These are phyloP conservation scores for Knoxia roxburghii DNA, from an alignment of 257 asterid genomes.

Conservation along the genomic window DNA sequence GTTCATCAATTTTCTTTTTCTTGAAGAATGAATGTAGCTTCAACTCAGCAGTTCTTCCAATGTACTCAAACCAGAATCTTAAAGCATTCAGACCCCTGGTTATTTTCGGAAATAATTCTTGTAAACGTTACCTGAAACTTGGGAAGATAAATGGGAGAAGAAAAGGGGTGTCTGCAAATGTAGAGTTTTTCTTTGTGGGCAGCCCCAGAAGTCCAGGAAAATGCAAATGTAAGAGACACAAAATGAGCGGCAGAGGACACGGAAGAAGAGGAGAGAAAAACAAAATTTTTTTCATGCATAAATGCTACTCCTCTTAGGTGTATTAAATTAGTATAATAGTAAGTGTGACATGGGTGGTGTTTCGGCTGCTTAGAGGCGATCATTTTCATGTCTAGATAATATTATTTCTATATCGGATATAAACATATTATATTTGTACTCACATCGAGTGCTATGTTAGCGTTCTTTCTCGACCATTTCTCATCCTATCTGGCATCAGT, in stretches of 20 bases:
- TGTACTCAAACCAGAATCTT: neutral
- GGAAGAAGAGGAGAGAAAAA: conserved; percentile 4
- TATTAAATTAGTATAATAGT: neutral
- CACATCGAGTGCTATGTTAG: no score
- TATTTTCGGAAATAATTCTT: neutral
- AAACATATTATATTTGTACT: no score
- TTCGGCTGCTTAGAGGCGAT: no score
- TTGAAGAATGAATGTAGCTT: conserved; percentile 10
- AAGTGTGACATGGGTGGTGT: no score
- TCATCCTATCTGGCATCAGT: no score
- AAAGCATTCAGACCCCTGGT: conserved; percentile 1
- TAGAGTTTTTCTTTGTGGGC: neutral
- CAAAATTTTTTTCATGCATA: conserved; percentile 2
- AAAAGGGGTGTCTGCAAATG: conserved; percentile 9
- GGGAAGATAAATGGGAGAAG: conserved; percentile 13
- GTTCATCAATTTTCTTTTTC: conserved; percentile 15
- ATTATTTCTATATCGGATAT: no score
- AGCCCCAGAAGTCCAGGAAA: conserved; percentile 9
- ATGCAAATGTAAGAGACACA: neutral
- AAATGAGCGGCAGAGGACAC: conserved; percentile 4
- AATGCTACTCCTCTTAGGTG: neutral
- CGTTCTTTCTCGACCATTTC: no score
- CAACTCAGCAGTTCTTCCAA: conserved; percentile 1
- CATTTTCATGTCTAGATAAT: no score
- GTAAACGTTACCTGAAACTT: conserved; percentile 11